Percentiles rank a stretch among this genome's conserved stretches.
These are phyloP conservation scores for Pueraria montana DNA, from an alignment of 306 rosid genomes.

Conservation along the genomic window DNA sequence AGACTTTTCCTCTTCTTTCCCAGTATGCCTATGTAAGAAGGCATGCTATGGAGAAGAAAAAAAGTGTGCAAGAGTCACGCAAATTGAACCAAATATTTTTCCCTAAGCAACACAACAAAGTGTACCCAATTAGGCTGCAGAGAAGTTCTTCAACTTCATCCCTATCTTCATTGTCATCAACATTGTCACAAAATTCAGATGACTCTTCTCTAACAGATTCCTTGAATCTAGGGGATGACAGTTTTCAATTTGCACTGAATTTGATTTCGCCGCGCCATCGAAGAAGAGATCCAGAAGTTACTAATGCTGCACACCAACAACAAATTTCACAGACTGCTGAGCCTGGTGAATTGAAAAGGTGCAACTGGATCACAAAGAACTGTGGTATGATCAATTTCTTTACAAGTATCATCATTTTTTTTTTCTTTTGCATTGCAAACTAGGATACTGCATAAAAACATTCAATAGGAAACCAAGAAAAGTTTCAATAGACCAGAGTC, in stretches of 20 bases:
- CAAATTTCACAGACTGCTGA: constrained; percentile 17
- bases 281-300: constrained; percentile 56
- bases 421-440: background rate
- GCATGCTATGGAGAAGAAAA: constrained; percentile 64
- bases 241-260: constrained; percentile 67
- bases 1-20: constrained; percentile 31
- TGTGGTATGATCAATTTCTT: constrained; percentile 66
- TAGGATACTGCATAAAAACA: background rate
- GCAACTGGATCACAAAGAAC: constrained; percentile 88
- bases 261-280: constrained; percentile 57
- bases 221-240: constrained; percentile 64
- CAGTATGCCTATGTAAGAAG: constrained; percentile 64
- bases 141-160: constrained; percentile 79
- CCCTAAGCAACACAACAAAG: constrained; percentile 73
- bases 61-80: constrained; percentile 58
- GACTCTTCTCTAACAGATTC: constrained; percentile 76
- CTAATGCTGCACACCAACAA: constrained; percentile 48
- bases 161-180: constrained; percentile 61
- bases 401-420: background rate
- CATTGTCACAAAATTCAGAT: constrained; percentile 81
- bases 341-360: constrained; percentile 73
- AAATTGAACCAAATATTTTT: constrained; percentile 60
- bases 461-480: constrained; percentile 8
- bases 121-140: constrained; percentile 85
- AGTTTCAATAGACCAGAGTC: too few species aligned